phyloP scores from a whole-genome alignment of 192 early-diverging fungal genomes.

The Coemansia sp. region DNA sequence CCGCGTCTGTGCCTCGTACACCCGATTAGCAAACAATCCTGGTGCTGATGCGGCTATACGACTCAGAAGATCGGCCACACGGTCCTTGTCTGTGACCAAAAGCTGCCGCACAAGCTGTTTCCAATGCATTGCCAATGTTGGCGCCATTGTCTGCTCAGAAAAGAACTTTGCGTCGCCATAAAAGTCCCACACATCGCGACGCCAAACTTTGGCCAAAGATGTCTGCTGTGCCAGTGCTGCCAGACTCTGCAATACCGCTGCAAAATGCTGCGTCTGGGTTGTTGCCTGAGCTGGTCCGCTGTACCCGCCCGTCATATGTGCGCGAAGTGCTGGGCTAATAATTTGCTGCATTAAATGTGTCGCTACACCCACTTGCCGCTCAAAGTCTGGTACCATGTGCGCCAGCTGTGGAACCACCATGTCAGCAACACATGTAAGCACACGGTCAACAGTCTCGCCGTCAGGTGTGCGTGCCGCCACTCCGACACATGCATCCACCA shows the following conservation, averaged over 20 bases:
- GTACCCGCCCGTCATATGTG: conserved; percentile 53
- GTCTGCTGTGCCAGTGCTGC: conserved; percentile 36
- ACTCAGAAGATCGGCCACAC: too few relatives aligned
- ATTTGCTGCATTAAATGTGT: conserved; percentile 84
- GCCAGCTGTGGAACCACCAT: conserved; percentile 68
- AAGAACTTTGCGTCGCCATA: conserved; percentile 52
- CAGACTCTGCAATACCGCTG: conserved; percentile 34
- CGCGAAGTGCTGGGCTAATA: conserved; percentile 67
- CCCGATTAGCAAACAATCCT: too few relatives aligned
- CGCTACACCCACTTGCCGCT: conserved; percentile 61
- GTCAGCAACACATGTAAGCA: conserved; percentile 32
- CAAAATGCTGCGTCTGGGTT: conserved; percentile 40
- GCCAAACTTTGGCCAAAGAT: conserved; percentile 46
- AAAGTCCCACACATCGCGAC: conserved; percentile 53
- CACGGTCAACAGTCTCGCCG: conserved; percentile 69
- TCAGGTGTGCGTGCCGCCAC: conserved; percentile 70
- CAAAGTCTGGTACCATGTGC: conserved; percentile 71
- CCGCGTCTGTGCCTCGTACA: too few relatives aligned
- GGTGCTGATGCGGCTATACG: too few relatives aligned
- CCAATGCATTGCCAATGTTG: too few relatives aligned
- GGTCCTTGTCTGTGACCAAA: too few relatives aligned
- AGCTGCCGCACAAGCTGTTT: too few relatives aligned
- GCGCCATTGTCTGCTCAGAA: conserved; percentile 11
- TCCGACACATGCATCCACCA: conserved; percentile 73
- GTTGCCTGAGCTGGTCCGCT: conserved; percentile 39